phyloP scores from a whole-genome alignment of 352 stramenopile species.

The Thalassiosira exigua region DNA sequence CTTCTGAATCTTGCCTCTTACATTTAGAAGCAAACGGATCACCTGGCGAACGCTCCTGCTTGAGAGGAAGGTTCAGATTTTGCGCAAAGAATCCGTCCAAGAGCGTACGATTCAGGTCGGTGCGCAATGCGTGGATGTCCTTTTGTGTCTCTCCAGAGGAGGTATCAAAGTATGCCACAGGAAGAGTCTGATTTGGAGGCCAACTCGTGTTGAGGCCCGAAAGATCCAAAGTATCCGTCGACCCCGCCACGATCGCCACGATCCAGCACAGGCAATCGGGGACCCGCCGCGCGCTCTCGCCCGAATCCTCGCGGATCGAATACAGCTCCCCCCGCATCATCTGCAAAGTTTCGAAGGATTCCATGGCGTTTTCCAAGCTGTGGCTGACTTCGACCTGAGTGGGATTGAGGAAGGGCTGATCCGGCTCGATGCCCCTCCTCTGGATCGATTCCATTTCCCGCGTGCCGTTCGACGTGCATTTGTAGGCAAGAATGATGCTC shows the following conservation, averaged over 20 bases:
- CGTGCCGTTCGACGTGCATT: background rate
- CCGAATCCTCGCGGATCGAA: background rate
- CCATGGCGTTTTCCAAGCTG: background rate
- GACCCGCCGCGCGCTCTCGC: background rate
- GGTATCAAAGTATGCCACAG: background rate
- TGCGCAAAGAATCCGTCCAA: too few relatives aligned
- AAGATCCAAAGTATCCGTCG: too few relatives aligned
- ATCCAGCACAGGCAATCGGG: background rate
- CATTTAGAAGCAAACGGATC: too few relatives aligned
- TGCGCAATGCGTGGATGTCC: too few relatives aligned
- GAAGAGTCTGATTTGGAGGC: background rate
- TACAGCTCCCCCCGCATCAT: slow-evolving; percentile 1
- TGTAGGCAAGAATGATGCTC: background rate
- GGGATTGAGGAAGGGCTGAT: background rate
- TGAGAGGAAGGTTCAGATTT: too few relatives aligned
- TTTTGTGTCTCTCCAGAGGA: too few relatives aligned
- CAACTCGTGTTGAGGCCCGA: background rate
- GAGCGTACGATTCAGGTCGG: too few relatives aligned
- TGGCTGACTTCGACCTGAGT: background rate
- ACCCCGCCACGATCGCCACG: too few relatives aligned
- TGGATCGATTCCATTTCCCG: slow-evolving; percentile 1
- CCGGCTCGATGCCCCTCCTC: background rate
- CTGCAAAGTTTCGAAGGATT: background rate
- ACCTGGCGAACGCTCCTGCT: too few relatives aligned
- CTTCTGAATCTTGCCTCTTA: too few relatives aligned